Percentiles rank a stretch among this genome's conserved stretches.
phyloP scores from a whole-genome alignment of 305 asterid species.

The Rubia peregrina region DNA sequence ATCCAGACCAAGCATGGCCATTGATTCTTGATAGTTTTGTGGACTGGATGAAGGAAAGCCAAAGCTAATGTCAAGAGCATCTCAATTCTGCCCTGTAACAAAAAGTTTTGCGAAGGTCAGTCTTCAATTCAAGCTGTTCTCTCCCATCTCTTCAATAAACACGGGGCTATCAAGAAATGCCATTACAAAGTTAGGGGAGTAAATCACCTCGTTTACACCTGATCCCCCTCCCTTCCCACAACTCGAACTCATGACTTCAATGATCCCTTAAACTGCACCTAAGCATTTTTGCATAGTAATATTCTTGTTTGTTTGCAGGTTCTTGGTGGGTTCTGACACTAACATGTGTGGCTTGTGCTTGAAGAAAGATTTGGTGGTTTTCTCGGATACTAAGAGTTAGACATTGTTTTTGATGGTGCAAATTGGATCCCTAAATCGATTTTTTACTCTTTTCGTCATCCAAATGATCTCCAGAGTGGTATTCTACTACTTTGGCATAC shows the following conservation, averaged over 20 bases:
- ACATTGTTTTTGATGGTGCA: background rate
- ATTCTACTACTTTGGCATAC: background rate
- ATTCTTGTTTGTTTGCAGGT: conserved; percentile 10
- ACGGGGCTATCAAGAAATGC: background rate
- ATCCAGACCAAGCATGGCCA: conserved; percentile 80
- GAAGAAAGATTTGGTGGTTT: conserved; percentile 3
- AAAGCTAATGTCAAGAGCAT: conserved; percentile 21
- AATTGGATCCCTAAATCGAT: background rate
- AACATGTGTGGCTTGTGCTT: conserved; percentile 1
- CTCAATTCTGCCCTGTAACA: conserved; percentile 11
- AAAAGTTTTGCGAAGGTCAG: conserved; percentile 19
- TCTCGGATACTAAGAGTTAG: conserved; percentile 2
- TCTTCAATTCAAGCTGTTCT: background rate
- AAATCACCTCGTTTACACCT: no score
- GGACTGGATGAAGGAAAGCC: conserved; percentile 59
- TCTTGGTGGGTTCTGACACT: conserved; percentile 3
- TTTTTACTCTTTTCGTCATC: conserved; percentile 1
- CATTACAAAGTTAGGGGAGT: background rate
- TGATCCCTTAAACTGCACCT: no score
- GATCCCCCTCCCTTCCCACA: no score
- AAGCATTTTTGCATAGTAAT: background rate
- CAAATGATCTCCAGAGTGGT: no score
- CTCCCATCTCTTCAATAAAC: background rate
- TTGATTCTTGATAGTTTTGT: conserved; percentile 75
- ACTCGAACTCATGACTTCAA: no score